Base-by-base conservation (phyloP, 768 basidiomycete species). In the Suillus ampliporus region DNA sequence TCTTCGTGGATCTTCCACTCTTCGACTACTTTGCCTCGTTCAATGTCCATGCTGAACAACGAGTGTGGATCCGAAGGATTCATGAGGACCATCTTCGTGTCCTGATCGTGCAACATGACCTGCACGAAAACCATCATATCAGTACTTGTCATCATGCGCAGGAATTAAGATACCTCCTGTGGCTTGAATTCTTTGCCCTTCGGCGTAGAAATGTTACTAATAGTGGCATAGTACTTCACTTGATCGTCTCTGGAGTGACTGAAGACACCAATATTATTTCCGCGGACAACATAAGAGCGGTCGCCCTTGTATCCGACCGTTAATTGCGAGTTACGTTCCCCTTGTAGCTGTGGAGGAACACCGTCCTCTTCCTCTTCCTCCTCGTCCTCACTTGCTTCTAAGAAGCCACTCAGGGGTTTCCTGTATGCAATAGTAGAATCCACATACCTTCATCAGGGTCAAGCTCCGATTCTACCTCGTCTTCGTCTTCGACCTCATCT, bases 1-100 rank as follows among this genome's bases (percentile, higher is more conserved):
- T 90, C 83, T 40, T 98, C 94, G 72, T 95, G 90, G n/a, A 99
- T 89, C 73, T 95, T 97, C 95, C 95, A 98, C 74, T 99, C 97
- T 73, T 99, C 97, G 23, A 99, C 94, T 34, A 99, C 89, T 77
- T 97, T 97, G 47, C 94, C 97, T 28, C 89, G 88, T 76, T 97
- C 91, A 64, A 99, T 86, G 78, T 99, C 97, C 85, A 99, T 88
- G 66, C 83, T 88, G 78, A 88, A 97, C 47, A 99, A 79, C 0
- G 95, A 89, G 69, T 94, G 87, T 4, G 90, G 88, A 43, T 94
- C 87, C 43, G 77, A 74, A 4, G 94, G 88, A 72, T 97, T 91
- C 86, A 93, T 92, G 61, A 99, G 74, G 59, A 99, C 79, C 95
- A 99, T 95, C 78, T 94, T 94, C 48, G 87, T 85, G 75, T 99